These are phyloP conservation scores for Metarhizium album DNA, from an alignment of 2,329 filamentous ascomycete species.

Conservation along the genomic window DNA sequence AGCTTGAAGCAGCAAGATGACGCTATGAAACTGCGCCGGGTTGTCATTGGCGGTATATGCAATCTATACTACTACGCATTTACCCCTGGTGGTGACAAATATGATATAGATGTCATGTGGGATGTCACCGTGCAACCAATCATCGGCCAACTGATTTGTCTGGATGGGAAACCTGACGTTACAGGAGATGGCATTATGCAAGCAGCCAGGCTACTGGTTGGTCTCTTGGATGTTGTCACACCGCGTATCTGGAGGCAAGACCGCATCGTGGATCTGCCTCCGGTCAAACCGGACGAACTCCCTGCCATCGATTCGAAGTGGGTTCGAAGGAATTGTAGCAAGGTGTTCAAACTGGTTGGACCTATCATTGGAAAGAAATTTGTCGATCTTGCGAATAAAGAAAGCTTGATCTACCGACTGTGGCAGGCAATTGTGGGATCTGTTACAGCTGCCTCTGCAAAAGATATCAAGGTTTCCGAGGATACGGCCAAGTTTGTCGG, in stretches of 20 bases:
- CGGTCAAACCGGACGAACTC: constrained; percentile 62
- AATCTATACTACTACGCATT: constrained; percentile 77
- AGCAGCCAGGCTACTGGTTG: constrained; percentile 58
- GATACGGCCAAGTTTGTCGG: constrained; percentile 76
- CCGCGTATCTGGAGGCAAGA: constrained; percentile 63
- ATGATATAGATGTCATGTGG: constrained; percentile 71
- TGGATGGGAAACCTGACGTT: constrained; percentile 23
- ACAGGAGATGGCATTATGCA: constrained; percentile 43
- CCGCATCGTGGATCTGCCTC: constrained; percentile 49
- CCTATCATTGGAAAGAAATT: constrained; percentile 53
- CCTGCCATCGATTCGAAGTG: constrained; percentile 77
- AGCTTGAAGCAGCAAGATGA: constrained; percentile 46
- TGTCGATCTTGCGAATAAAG: constrained; percentile 48
- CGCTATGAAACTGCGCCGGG: constrained; percentile 34
- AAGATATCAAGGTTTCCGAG: constrained; percentile 80
- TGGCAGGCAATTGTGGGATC: constrained; percentile 53
- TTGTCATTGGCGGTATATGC: constrained; percentile 59
- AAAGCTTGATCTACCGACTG: constrained; percentile 40
- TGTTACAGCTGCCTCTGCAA: constrained; percentile 57
- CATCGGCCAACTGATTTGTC: constrained; percentile 43
- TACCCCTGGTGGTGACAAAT: constrained; percentile 53
- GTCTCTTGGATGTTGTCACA: constrained; percentile 52
- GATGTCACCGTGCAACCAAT: constrained; percentile 59
- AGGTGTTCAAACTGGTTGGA: constrained; percentile 52
- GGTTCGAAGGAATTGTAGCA: constrained; percentile 61